A percentile compares a stretch with the other conserved stretches of the same genome.
These are phyloP conservation scores for Neoboletus brunneissimus DNA, from an alignment of 768 basidiomycete genomes.

Conservation along the genomic window DNA sequence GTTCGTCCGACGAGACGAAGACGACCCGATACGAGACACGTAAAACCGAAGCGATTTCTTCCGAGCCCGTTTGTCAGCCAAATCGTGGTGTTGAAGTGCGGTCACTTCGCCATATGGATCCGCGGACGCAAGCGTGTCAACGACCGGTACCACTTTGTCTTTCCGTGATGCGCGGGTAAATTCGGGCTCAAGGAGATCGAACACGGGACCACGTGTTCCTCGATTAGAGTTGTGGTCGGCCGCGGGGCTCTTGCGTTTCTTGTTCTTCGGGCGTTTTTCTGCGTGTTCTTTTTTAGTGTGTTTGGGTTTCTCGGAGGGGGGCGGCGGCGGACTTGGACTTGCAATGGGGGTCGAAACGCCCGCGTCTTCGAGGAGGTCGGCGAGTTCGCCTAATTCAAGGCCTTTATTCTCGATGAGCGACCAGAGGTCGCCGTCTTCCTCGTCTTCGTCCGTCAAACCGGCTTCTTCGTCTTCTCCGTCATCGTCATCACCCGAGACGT, in stretches of 20 bases:
- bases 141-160: slow-evolving; percentile 2
- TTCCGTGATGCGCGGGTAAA: slow-evolving; percentile 33
- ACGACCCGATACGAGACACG: slow-evolving; percentile 84
- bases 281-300: slow-evolving; percentile 9
- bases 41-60: slow-evolving; percentile 89
- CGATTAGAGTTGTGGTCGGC: slow-evolving; percentile 8
- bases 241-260: slow-evolving; percentile 52
- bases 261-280: slow-evolving; percentile 45
- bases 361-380: slow-evolving; percentile 56
- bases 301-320: neutral
- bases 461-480: slow-evolving; percentile 29
- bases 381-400: slow-evolving; percentile 49
- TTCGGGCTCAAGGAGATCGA: slow-evolving; percentile 80
- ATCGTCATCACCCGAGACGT: slow-evolving; percentile 44
- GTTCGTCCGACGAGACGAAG: slow-evolving; percentile 68
- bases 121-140: slow-evolving; percentile 8
- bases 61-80: slow-evolving; percentile 78
- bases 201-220: slow-evolving; percentile 41
- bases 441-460: slow-evolving; percentile 39
- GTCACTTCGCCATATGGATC: slow-evolving; percentile 72
- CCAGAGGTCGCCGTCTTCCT: slow-evolving; percentile 45
- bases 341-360: slow-evolving; percentile 9
- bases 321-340: slow-evolving; percentile 13
- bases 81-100: slow-evolving; percentile 65
- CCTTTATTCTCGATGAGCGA: slow-evolving; percentile 36